phyloP scores from a whole-genome alignment of 306 rosid genomes.

The Cucurbita argyrosperma region DNA sequence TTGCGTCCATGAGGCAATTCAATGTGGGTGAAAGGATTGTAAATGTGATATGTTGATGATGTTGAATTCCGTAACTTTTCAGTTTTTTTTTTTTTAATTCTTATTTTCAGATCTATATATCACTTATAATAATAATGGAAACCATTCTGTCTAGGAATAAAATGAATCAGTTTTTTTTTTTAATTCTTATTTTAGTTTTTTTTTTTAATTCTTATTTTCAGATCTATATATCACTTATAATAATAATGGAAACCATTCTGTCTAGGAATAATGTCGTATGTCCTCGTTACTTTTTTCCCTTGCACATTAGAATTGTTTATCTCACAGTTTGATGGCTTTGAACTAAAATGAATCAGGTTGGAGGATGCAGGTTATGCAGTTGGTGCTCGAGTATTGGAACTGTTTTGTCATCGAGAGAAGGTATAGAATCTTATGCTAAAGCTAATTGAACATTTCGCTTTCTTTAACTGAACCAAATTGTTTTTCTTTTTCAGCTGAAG shows the following conservation, averaged over 20 bases:
- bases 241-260: too few relatives aligned
- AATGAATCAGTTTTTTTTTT: too few relatives aligned
- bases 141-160: too few relatives aligned
- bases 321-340: background rate
- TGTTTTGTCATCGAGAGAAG: slow-evolving; percentile 96
- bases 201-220: too few relatives aligned
- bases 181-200: too few relatives aligned
- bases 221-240: too few relatives aligned
- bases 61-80: background rate
- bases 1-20: background rate
- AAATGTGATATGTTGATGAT: background rate
- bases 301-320: background rate
- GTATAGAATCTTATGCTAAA: slow-evolving; percentile 18
- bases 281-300: background rate
- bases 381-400: slow-evolving; percentile 90
- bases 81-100: too few relatives aligned
- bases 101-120: too few relatives aligned
- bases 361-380: slow-evolving; percentile 99
- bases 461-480: background rate
- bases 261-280: too few relatives aligned
- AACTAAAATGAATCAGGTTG: slow-evolving; percentile 33
- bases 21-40: background rate
- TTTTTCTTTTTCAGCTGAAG: background rate
- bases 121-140: background rate
- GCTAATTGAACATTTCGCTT: background rate